These are phyloP conservation scores for Teunomyces aglyptinius DNA, from an alignment of 805 yeast species.

Conservation along the genomic window DNA sequence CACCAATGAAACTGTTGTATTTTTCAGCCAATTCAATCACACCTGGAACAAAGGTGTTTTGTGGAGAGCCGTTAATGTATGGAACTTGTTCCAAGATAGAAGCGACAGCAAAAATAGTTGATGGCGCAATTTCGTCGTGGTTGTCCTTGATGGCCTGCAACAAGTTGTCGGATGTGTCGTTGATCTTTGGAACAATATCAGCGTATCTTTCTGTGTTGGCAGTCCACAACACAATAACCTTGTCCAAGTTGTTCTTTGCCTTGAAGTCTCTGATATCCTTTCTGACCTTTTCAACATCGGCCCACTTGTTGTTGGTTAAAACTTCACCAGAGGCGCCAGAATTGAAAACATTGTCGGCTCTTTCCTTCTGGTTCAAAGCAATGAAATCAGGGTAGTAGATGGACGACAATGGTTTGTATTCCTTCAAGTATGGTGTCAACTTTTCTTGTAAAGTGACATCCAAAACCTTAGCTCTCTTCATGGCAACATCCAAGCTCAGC, in stretches of 20 bases:
- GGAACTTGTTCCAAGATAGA: slow-evolving; percentile 85
- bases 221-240: slow-evolving; percentile 91
- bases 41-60: slow-evolving; percentile 96
- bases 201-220: slow-evolving; percentile 96
- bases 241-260: slow-evolving; percentile 67
- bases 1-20: slow-evolving; percentile 78
- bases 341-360: slow-evolving; percentile 86
- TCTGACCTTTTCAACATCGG: slow-evolving; percentile 83
- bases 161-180: slow-evolving; percentile 84
- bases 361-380: slow-evolving; percentile 88
- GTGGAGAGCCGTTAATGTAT: slow-evolving; percentile 95
- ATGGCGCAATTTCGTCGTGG: slow-evolving; percentile 85
- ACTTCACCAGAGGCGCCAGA: slow-evolving; percentile 50
- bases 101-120: slow-evolving; percentile 93
- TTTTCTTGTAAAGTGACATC: slow-evolving; percentile 81
- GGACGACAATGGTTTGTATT: slow-evolving; percentile 72
- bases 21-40: slow-evolving; percentile 84
- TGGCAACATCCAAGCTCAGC: slow-evolving; percentile 68
- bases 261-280: slow-evolving; percentile 80
- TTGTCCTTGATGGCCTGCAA: slow-evolving; percentile 69
- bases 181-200: slow-evolving; percentile 72
- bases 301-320: slow-evolving; percentile 71
- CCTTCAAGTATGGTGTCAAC: slow-evolving; percentile 60
- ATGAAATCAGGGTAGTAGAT: slow-evolving; percentile 95
- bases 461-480: slow-evolving; percentile 82